Evolutionary conservation across 768 basidiomycete genomes (phyloP).

Genomic region (Amanita pallidorosea): DNA sequence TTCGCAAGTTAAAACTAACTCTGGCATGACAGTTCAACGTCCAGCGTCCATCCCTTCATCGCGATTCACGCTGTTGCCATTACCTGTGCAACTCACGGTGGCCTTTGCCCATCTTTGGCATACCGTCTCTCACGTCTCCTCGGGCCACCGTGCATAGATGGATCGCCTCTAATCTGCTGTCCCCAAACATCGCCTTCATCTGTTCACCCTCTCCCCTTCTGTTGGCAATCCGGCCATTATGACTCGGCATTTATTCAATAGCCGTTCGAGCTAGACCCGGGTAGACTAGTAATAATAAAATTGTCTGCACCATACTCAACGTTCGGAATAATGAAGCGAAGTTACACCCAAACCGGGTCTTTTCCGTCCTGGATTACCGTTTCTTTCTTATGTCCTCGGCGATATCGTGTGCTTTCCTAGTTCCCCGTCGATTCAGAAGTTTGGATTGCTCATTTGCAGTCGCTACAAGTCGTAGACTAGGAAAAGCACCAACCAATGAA

Average conservation of each 20-base stretch:
- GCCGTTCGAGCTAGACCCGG: neutral
- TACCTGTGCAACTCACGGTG: too few relatives aligned
- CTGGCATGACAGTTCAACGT: neutral
- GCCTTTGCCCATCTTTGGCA: neutral
- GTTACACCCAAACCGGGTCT: neutral
- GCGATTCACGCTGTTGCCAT: neutral
- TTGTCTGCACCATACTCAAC: neutral
- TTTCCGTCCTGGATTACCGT: neutral
- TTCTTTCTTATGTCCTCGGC: neutral
- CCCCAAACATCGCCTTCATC: too few relatives aligned
- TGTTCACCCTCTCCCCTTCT: neutral
- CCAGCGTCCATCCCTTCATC: neutral
- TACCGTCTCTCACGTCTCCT: neutral
- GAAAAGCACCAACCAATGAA: too few relatives aligned
- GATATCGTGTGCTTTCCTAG: neutral
- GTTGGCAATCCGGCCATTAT: neutral
- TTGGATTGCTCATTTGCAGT: neutral
- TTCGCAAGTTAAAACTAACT: neutral
- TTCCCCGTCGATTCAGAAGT: neutral
- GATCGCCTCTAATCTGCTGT: too few relatives aligned
- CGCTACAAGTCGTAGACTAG: too few relatives aligned
- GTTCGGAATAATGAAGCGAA: neutral
- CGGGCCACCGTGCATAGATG: neutral
- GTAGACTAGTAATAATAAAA: neutral
- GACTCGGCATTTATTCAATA: neutral